Evolutionary conservation across 169 alveolate genomes (phyloP).

Genomic region (Prorocentrum cordatum): DNA sequence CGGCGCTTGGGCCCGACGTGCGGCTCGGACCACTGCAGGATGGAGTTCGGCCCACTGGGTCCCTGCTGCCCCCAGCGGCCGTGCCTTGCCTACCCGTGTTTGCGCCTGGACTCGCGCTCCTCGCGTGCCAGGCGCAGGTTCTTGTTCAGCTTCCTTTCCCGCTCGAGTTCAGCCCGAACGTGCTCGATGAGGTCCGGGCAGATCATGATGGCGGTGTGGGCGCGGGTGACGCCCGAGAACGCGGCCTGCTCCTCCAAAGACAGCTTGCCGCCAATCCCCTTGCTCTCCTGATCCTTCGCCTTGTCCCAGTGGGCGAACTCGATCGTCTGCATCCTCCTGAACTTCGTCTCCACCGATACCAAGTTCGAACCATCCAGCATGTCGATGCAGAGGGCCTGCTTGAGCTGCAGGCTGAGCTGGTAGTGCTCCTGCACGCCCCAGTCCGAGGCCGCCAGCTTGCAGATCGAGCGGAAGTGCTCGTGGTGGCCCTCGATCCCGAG

Average conservation of each 20-base stretch:
- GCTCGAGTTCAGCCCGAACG: background rate
- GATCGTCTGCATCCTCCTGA: constrained; percentile 3
- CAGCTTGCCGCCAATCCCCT: background rate
- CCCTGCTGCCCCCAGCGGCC: too few relatives aligned
- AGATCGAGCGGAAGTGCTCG: background rate
- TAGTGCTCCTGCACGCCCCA: constrained; percentile 12
- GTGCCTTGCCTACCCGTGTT: too few relatives aligned
- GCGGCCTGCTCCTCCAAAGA: background rate
- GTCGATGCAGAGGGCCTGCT: background rate
- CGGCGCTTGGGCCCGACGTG: too few relatives aligned
- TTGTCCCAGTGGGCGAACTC: background rate
- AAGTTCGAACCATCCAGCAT: background rate
- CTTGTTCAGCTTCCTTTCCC: background rate
- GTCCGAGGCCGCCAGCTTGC: background rate
- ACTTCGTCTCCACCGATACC: background rate
- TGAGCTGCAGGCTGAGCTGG: background rate
- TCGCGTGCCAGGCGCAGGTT: background rate
- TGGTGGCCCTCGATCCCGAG: background rate
- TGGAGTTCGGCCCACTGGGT: too few relatives aligned
- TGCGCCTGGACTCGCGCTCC: background rate
- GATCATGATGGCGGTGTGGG: background rate
- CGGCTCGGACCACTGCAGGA: too few relatives aligned
- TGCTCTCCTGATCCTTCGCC: background rate
- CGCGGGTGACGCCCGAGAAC: background rate
- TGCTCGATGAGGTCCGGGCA: background rate